Conservation (phyloP, 306 rosid species). For the Argentina anserina region DNA sequence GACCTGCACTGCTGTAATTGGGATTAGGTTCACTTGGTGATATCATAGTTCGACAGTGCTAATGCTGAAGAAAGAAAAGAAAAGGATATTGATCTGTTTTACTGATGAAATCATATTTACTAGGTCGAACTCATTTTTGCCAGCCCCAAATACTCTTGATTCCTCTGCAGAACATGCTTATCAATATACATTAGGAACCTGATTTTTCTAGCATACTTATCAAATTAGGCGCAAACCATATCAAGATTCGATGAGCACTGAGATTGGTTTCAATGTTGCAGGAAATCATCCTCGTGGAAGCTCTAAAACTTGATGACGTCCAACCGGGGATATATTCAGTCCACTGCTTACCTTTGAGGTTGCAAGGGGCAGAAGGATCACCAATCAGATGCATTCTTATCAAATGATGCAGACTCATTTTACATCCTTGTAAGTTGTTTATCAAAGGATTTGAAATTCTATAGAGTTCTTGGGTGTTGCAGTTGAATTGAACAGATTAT, state of each 20-base stretch:
- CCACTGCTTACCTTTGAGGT: slow-evolving; percentile 85
- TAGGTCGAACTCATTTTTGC: neutral
- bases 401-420: slow-evolving; percentile 28
- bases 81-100: neutral
- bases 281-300: slow-evolving; percentile 94
- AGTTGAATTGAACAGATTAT: no score
- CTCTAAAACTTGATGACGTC: slow-evolving; percentile 68
- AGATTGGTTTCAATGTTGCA: slow-evolving; percentile 29
- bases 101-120: neutral
- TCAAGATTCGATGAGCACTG: slow-evolving; percentile 2
- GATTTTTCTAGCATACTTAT: neutral
- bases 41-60: neutral
- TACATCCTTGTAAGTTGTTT: neutral
- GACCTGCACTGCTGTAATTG: neutral
- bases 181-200: neutral
- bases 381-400: slow-evolving; percentile 88
- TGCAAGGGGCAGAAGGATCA: slow-evolving; percentile 90
- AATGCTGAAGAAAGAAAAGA: neutral
- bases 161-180: neutral
- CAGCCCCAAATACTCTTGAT: neutral
- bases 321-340: slow-evolving; percentile 64
- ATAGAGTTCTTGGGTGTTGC: neutral
- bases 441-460: neutral
- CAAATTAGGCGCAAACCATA: slow-evolving; percentile 1
- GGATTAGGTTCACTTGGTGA: slow-evolving; percentile 9